Percentiles rank a stretch among this genome's conserved stretches.
Evolutionary conservation across 2,329 filamentous ascomycete genomes (phyloP).

Genomic region (Cercospora berteroae): DNA sequence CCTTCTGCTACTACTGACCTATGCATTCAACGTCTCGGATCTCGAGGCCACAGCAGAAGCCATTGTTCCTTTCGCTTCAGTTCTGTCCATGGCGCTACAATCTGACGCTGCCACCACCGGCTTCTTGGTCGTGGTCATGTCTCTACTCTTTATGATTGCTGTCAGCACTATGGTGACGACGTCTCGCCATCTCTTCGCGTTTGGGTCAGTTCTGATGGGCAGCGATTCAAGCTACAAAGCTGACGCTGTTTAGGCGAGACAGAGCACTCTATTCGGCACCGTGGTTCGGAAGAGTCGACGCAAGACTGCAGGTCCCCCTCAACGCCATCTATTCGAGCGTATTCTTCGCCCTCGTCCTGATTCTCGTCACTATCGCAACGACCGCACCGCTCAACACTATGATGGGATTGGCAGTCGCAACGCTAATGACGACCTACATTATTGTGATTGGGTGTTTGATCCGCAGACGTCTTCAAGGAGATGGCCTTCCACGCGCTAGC

Average conservation of each 20-base stretch:
- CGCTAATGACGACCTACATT: conserved; percentile 45
- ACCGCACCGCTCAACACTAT: conserved; percentile 45
- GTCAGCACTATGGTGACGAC: conserved; percentile 42
- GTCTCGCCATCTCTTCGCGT: conserved; percentile 42
- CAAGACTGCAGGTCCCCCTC: conserved; percentile 27
- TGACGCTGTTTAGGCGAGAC: conserved; percentile 33
- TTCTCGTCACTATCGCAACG: conserved; percentile 29
- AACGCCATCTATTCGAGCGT: conserved; percentile 35
- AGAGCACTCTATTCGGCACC: conserved; percentile 41
- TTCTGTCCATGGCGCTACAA: conserved; percentile 38
- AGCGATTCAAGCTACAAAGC: conserved; percentile 25
- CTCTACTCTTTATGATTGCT: conserved; percentile 41
- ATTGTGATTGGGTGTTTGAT: conserved; percentile 40
- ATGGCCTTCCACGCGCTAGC: conserved; percentile 38
- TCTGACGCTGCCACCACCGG: conserved; percentile 31
- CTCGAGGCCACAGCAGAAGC: conserved; percentile 31
- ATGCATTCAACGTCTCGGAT: conserved; percentile 39
- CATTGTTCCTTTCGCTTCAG: conserved; percentile 36
- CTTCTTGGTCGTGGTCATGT: conserved; percentile 36
- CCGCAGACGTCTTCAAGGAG: conserved; percentile 38
- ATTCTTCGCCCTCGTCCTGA: conserved; percentile 37
- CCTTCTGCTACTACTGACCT: conserved; percentile 34
- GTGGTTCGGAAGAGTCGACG: conserved; percentile 36
- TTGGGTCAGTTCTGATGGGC: conserved; percentile 36
- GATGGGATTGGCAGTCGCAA: conserved; percentile 42